Evolutionary conservation across 441 rosid genomes (phyloP), one percentile per base, ranked within the genome.

Genomic region (Geranium incanum): DNA sequence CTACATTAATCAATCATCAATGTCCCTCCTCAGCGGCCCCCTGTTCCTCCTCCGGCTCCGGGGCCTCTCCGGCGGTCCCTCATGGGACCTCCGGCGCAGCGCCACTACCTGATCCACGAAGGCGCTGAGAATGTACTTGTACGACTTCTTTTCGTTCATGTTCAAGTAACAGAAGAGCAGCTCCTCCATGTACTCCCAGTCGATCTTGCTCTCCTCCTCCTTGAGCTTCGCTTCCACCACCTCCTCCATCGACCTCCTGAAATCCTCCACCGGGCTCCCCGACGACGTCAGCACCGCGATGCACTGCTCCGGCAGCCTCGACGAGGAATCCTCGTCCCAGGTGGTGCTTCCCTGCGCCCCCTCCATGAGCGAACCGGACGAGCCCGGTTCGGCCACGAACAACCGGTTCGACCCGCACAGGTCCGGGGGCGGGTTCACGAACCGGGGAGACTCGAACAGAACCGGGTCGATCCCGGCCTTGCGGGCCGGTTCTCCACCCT

Each of bases 121-220:
- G 5, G 98, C 97, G 57, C 82, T 83, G 3, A 93, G 75, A 19
- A 93, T 81, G 82, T 79, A 87, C 83, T 76, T 85, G 73, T 87
- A 82, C 0, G 90, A 86, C 70, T 76, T 85, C 79, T 86, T 85
- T 60, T 87, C 87, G 64, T 93, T 93, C 80, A 89, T 76, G 57
- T 85, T 81, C 75, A 93, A 80, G 77, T 83, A 91, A 80, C 84
- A 83, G 73, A 89, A 82, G 77, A 91, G 66, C 6, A 93, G 79
- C 84, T 87, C 91, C 72, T 88, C 90, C 95, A 91, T 78, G 78
- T 83, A 88, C 50, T 86, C 95, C 98, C 98, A 93, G 33, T 89
- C 95, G 23, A 89, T 75, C 2, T 6, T 75, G 5, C 77, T 75
- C 66, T 36, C 38, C 81, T 36, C 38, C 81, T 68, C 33, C 52